phyloP scores from a whole-genome alignment of 345 rosid species.

The Gossypium bickii region DNA sequence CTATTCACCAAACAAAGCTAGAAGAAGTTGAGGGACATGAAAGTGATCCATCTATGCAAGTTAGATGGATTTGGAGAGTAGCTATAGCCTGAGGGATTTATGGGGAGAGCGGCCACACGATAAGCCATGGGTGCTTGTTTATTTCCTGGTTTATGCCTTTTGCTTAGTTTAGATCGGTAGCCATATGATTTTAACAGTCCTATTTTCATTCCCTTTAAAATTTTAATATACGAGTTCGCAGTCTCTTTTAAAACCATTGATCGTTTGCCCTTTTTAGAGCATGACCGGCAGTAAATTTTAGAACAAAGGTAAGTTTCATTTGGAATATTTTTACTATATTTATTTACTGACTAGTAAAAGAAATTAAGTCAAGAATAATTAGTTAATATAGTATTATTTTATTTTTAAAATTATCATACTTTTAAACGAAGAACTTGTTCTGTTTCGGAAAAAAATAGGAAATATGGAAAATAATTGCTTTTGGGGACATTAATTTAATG shows the following conservation, averaged over 20 bases:
- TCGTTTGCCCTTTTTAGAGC: neutral
- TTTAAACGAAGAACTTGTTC: too few species aligned
- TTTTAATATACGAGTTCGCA: neutral
- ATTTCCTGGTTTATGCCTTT: neutral
- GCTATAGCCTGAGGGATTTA: neutral
- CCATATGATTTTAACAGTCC: neutral
- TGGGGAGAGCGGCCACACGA: neutral
- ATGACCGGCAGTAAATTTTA: neutral
- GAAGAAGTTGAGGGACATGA: slow-evolving; percentile 32
- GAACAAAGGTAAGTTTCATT: too few species aligned
- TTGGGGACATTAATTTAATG: neutral
- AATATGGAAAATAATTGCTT: neutral
- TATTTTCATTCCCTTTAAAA: neutral
- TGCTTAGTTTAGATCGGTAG: neutral
- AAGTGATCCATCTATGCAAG: neutral
- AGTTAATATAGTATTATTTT: too few species aligned
- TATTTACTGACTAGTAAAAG: too few species aligned
- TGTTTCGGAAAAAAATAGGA: too few species aligned
- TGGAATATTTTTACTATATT: too few species aligned
- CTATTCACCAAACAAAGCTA: slow-evolving; percentile 56
- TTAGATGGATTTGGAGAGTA: neutral
- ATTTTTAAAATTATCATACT: too few species aligned
- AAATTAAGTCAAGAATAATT: too few species aligned
- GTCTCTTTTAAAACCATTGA: too few species aligned
- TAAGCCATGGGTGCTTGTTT: neutral